A percentile compares a stretch with the other conserved stretches of the same genome.
phyloP scores from a whole-genome alignment of 768 basidiomycete genomes.

The Gloeophyllum trabeum region DNA sequence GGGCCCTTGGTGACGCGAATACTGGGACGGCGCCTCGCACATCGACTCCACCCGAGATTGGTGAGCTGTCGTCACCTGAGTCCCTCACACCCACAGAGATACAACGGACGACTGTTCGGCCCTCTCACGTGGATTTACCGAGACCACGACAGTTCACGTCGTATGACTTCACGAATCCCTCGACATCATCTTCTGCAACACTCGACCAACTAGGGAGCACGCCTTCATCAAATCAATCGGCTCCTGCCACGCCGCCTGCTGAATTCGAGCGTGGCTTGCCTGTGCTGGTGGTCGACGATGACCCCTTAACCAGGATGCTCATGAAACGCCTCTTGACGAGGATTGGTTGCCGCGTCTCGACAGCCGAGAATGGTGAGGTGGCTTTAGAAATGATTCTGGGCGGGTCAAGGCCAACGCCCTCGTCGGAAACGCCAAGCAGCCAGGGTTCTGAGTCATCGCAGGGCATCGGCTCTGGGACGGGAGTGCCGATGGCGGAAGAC shows the following conservation, averaged over 20 bases:
- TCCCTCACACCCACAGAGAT: neutral
- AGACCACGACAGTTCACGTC: conserved; percentile 10
- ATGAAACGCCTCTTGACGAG: conserved; percentile 75
- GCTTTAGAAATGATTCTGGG: conserved; percentile 66
- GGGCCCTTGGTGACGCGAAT: neutral
- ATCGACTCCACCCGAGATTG: neutral
- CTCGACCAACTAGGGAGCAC: neutral
- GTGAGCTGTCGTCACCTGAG: neutral
- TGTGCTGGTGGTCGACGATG: conserved; percentile 80
- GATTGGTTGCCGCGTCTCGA: conserved; percentile 66
- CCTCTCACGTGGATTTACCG: conserved; percentile 12
- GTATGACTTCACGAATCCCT: neutral
- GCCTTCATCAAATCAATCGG: neutral
- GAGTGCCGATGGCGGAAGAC: conserved; percentile 8
- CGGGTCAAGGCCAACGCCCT: conserved; percentile 11
- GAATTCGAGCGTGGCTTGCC: conserved; percentile 38
- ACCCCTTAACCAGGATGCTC: conserved; percentile 64
- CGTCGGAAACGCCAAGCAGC: conserved; percentile 23
- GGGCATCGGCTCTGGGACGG: conserved; percentile 3
- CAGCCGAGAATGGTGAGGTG: conserved; percentile 76
- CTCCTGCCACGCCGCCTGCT: neutral
- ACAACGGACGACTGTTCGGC: conserved; percentile 6
- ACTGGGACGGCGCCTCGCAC: neutral
- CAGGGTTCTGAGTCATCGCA: conserved; percentile 19
- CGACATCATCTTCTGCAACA: neutral